These are phyloP conservation scores for Fusarium coicis DNA, from an alignment of 2,329 filamentous ascomycete genomes.

Conservation along the genomic window DNA sequence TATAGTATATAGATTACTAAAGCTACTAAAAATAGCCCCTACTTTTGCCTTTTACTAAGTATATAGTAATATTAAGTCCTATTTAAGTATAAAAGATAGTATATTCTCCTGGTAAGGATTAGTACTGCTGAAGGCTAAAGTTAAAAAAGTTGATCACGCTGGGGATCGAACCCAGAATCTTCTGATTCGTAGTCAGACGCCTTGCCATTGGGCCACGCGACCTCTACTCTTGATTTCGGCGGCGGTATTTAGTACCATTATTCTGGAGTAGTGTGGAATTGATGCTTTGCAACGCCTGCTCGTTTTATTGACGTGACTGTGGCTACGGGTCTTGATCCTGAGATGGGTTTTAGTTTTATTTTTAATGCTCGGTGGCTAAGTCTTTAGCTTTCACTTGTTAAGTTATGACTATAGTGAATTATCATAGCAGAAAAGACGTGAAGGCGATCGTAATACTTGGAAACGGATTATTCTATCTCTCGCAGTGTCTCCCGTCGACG, in stretches of 20 bases:
- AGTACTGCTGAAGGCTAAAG: not conserved
- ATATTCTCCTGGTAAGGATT: not conserved
- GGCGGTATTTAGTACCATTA: fast-evolving
- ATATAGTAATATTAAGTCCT: not conserved
- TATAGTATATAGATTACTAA: too few relatives aligned
- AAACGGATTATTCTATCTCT: not conserved
- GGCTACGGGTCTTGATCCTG: not conserved
- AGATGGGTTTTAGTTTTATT: not conserved
- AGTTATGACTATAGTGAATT: not conserved
- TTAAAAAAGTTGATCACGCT: constrained; percentile 27
- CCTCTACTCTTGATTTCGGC: not conserved
- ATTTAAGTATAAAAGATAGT: not conserved
- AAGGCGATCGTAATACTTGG: too few relatives aligned
- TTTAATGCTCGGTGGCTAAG: not conserved
- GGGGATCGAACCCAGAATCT: constrained; percentile 37
- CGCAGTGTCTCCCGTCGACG: too few relatives aligned
- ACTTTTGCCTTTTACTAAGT: too few relatives aligned
- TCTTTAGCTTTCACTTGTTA: too few relatives aligned
- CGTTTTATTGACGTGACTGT: not conserved
- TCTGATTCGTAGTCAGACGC: constrained; percentile 38
- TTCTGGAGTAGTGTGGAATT: fast-evolving
- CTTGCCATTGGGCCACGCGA: constrained; percentile 41
- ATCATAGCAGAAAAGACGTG: not conserved
- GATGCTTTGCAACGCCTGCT: not conserved
- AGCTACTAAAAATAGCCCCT: too few relatives aligned